Base-by-base conservation (phyloP, 768 basidiomycete genomes). In the Lepiota brunneoincarnata region DNA sequence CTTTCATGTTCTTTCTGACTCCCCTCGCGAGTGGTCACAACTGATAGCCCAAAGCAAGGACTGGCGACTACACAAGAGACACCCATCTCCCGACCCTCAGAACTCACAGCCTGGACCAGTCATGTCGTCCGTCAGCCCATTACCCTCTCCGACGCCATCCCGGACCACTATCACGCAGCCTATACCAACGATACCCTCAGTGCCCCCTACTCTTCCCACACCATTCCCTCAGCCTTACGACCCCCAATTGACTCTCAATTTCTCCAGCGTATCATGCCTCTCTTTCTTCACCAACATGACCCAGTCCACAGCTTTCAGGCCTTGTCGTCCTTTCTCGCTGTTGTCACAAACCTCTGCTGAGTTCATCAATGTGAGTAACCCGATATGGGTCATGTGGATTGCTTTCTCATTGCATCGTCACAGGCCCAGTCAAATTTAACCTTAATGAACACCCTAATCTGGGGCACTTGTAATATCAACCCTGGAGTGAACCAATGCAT, bases 201-300 rank as follows among this genome's bases (percentile, higher is more conserved):
- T 70, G 4, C 67, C 79, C 3, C 81, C 86, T 2, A 56, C 59
- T 6, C 75, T 91, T 21, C 88, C 89, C 6, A 82, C 81, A 4
- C 91, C 91, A 0, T 91, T 93, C 65, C 88, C 88, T 3, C 88
- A 89, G 57, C 77, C 89, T 0, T 84, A 84, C 64, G 90, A 90
- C 63, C 73, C 78, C 4, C 76, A 77, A 2, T 64, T 93, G 46
- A 71, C 79, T 14, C 66, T 75, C 39, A 89, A 91, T 66, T 91
- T 89, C 62, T 81, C 86, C 14, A 82, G 83, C 31, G 59, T 68
- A 12, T 67, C 75, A 41, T 95, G 92, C 63, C 77, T 80, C 44
- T 73, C 76, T 40, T 93, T 92, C 68, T 88, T 93, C 66, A 58
- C 71, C 14, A 89, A 88, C 57, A 92, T 93, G 85, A 87, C 89